These are phyloP conservation scores for Cruciata laevipes DNA, from an alignment of 257 asterid species.

Conservation along the genomic window DNA sequence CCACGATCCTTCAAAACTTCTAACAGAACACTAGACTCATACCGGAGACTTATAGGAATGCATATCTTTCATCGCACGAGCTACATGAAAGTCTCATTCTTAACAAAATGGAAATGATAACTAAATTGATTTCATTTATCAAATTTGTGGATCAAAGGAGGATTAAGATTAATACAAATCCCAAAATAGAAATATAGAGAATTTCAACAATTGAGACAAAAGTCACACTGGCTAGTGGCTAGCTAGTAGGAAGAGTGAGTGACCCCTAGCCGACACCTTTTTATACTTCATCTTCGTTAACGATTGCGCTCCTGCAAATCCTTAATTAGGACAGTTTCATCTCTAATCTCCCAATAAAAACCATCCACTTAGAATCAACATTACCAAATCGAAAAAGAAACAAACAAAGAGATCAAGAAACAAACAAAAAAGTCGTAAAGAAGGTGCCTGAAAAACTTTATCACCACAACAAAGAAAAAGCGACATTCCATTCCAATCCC, in stretches of 20 bases:
- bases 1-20: too few species aligned
- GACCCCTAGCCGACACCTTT: slow-evolving; percentile 1
- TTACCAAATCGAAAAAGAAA: too few species aligned
- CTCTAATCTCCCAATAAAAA: neutral
- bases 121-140: too few species aligned
- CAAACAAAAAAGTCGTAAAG: neutral
- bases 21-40: too few species aligned
- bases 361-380: neutral
- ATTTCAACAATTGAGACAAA: neutral
- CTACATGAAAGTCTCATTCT: too few species aligned
- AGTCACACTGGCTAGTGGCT: neutral
- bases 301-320: neutral
- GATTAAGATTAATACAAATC: too few species aligned
- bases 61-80: too few species aligned
- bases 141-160: too few species aligned
- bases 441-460: neutral
- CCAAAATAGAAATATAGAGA: too few species aligned
- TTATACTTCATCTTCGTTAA: neutral
- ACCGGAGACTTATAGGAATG: too few species aligned
- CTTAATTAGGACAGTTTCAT: neutral
- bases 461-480: slow-evolving; percentile 1
- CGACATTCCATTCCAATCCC: neutral
- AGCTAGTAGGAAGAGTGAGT: neutral
- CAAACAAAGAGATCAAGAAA: too few species aligned
- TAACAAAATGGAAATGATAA: too few species aligned